Conservation (phyloP, 805 yeast genomes). For the Tetrapisispora phaffii region DNA sequence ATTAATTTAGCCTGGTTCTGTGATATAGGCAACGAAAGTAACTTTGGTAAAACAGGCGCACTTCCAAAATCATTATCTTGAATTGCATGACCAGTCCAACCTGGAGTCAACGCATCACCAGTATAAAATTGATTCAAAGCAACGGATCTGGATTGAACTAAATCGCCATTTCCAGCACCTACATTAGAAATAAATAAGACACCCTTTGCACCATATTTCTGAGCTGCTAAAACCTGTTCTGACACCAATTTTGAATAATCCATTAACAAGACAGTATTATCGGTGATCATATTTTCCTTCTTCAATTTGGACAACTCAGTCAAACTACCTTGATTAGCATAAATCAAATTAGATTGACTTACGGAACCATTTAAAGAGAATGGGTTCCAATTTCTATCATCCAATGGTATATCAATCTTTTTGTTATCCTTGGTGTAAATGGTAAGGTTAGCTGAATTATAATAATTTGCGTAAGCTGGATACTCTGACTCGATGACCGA, state of each 20-base stretch:
- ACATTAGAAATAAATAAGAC: slow-evolving; percentile 55
- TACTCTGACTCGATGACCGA: slow-evolving; percentile 35
- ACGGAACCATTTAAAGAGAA: slow-evolving; percentile 52
- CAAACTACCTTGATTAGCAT: slow-evolving; percentile 55
- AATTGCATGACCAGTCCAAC: slow-evolving; percentile 43
- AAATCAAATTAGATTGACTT: slow-evolving; percentile 41
- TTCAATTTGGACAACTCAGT: slow-evolving; percentile 42
- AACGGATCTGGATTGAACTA: slow-evolving; percentile 36
- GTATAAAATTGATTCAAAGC: slow-evolving; percentile 51
- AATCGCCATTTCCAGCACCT: slow-evolving; percentile 21
- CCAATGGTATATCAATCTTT: slow-evolving; percentile 7
- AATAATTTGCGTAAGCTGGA: slow-evolving; percentile 50
- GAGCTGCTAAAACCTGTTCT: slow-evolving; percentile 46
- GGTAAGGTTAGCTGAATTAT: slow-evolving; percentile 31
- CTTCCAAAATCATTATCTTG: slow-evolving; percentile 36
- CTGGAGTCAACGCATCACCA: slow-evolving; percentile 78
- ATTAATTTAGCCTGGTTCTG: slow-evolving; percentile 53
- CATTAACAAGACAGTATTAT: slow-evolving; percentile 46
- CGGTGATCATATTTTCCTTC: slow-evolving; percentile 30
- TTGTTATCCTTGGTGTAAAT: slow-evolving; percentile 20
- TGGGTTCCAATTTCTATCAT: slow-evolving; percentile 51
- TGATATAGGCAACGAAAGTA: slow-evolving; percentile 72
- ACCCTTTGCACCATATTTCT: slow-evolving; percentile 48
- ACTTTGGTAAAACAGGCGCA: slow-evolving; percentile 49
- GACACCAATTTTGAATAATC: slow-evolving; percentile 47